These are phyloP conservation scores for Acer yangbiense DNA, from an alignment of 345 rosid genomes.

Conservation along the genomic window DNA sequence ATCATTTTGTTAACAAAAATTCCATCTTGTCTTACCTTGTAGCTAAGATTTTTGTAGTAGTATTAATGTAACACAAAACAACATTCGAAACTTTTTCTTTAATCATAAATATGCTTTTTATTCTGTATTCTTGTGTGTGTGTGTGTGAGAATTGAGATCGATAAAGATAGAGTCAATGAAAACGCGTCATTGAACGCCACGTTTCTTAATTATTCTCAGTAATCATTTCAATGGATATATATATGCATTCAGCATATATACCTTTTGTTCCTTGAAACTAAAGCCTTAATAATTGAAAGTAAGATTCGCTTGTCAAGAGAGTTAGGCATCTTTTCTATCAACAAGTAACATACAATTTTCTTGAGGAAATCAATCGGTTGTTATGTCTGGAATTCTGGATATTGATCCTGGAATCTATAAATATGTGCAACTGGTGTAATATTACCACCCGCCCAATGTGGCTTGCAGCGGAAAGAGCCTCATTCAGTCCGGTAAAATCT, in stretches of 20 bases:
- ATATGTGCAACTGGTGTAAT: background rate
- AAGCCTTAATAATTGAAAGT: background rate
- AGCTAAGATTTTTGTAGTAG: background rate
- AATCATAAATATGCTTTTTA: background rate
- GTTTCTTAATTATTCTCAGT: background rate
- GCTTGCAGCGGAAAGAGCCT: too few species aligned
- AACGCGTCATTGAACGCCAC: background rate
- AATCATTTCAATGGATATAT: background rate
- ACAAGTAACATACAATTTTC: background rate
- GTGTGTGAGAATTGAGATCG: background rate
- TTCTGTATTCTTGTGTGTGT: background rate
- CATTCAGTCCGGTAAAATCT: too few species aligned
- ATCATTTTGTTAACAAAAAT: conserved; percentile 1
- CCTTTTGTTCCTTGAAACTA: background rate
- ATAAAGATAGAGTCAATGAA: too few species aligned
- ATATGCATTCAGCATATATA: background rate
- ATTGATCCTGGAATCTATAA: too few species aligned
- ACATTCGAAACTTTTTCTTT: background rate
- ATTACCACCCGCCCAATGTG: background rate
- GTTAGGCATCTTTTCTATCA: background rate
- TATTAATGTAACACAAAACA: background rate
- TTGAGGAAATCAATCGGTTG: too few species aligned
- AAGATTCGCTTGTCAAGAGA: background rate
- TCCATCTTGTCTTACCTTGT: background rate
- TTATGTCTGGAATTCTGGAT: too few species aligned